A percentile compares a stretch with the other conserved stretches of the same genome.
Evolutionary conservation across 2,329 filamentous ascomycete species (phyloP).

Genomic region (Exserohilum rostratum): DNA sequence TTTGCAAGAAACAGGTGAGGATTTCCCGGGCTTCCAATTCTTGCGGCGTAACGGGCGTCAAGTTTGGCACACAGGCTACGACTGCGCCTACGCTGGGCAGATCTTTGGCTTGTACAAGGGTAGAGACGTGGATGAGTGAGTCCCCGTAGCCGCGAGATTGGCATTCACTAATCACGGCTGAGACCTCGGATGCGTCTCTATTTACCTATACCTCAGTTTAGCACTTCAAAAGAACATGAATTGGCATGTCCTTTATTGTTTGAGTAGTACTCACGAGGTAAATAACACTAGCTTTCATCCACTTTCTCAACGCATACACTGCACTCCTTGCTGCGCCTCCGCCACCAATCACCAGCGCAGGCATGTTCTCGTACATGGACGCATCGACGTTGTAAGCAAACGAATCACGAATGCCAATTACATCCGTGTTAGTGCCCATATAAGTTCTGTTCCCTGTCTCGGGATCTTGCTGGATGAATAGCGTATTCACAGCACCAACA

Average conservation of each 20-base stretch:
- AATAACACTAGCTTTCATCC: conserved; percentile 69
- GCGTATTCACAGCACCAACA: conserved; percentile 80
- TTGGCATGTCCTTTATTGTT: too few relatives aligned
- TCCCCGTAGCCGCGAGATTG: conserved; percentile 63
- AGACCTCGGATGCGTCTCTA: conserved; percentile 70
- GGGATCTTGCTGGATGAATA: conserved; percentile 65
- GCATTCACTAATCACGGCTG: conserved; percentile 70
- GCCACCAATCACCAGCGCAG: conserved; percentile 76
- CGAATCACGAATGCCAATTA: conserved; percentile 76
- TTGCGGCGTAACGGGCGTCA: conserved; percentile 67
- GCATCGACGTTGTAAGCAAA: conserved; percentile 60
- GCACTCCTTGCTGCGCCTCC: conserved; percentile 80
- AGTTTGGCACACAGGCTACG: conserved; percentile 77
- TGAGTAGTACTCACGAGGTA: conserved; percentile 61
- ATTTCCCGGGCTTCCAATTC: conserved; percentile 68
- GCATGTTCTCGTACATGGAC: conserved; percentile 61
- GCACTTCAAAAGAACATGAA: too few relatives aligned
- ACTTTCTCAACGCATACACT: conserved; percentile 74
- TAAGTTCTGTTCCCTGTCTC: conserved; percentile 58
- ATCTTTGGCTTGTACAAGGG: conserved; percentile 63
- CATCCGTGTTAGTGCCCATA: conserved; percentile 82
- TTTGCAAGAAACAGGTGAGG: conserved; percentile 56
- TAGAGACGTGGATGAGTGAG: conserved; percentile 65
- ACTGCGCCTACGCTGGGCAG: conserved; percentile 69
- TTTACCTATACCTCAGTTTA: conserved; percentile 57